These are phyloP conservation scores for Tylopilus cervinicoccineus DNA, from an alignment of 768 basidiomycete species.

Conservation along the genomic window DNA sequence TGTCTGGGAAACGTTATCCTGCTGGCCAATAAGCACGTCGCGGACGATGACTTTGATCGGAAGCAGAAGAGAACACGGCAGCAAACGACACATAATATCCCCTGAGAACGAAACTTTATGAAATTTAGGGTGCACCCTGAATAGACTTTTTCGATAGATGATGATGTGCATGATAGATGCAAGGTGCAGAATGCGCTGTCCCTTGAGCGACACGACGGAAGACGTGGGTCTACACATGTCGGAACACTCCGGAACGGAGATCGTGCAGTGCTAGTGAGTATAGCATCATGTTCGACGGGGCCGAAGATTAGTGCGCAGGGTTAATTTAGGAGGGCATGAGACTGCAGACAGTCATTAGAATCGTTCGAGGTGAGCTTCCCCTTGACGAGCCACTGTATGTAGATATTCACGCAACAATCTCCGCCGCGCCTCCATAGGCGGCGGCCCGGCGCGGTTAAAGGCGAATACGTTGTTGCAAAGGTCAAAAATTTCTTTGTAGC, in stretches of 20 bases:
- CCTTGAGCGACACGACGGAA: conserved; percentile 12
- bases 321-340: conserved; percentile 12
- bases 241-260: conserved; percentile 25
- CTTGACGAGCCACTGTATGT: not conserved
- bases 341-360: not conserved
- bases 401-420: conserved; percentile 24
- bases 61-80: conserved; percentile 20
- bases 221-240: conserved; percentile 1
- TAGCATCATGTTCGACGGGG: conserved; percentile 10
- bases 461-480: conserved; percentile 9
- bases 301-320: conserved; percentile 13
- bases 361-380: conserved; percentile 6
- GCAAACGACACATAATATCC: conserved; percentile 30
- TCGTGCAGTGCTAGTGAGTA: conserved; percentile 9
- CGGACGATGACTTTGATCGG: conserved; percentile 22
- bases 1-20: conserved; percentile 19
- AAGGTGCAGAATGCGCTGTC: conserved; percentile 7
- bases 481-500: conserved; percentile 16
- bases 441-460: conserved; percentile 7
- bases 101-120: conserved; percentile 21
- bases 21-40: conserved; percentile 9
- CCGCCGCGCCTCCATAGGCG: conserved; percentile 23
- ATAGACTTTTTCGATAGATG: conserved; percentile 12
- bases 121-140: conserved; percentile 33
- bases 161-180: conserved; percentile 13